Base-by-base conservation (phyloP, 2,329 filamentous ascomycete genomes). In the Ilyonectria robusta region DNA sequence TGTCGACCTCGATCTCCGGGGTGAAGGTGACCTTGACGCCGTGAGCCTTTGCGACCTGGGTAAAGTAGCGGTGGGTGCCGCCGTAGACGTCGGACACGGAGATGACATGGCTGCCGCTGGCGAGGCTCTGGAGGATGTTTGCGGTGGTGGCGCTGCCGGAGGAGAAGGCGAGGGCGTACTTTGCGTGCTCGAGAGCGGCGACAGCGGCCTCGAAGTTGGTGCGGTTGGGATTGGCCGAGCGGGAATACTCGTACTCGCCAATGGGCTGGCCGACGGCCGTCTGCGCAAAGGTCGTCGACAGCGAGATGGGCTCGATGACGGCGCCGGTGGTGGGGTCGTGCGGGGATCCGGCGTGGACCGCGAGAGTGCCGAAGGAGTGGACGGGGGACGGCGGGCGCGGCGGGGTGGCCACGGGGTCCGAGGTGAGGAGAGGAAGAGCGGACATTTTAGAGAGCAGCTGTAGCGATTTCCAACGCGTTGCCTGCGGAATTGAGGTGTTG, bases 11-110 rank as follows among this genome's bases (percentile, higher is more conserved):
- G 77, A 99, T 97, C 82, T 91, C 91, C 10, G 94, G 94, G 6
- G 94, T 95, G 82, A 99, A 99, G 56, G 95, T 97, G 69, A 98
- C 96, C 75, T 93, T 90, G 61, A 99, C 94, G 76, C 95, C 94
- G 81, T 99, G 96, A 29, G 96, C 94, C 77, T 94, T 91, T 64
- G 96, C 96, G 57, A 98, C 96, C 84, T 98, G 95, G 72, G 96
- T 99, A 86, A 99, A 99, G 86, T 99, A 99, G 77, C 96, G 89
- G 85, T 99, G 96, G 47, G 96, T 99, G 75, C 96, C 96, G 75
- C 96, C 96, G 81, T 99, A 99, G 76, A 99, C 95, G 81, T 99
- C 96, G 51, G 94, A 97, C 54, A 99, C 94, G 68, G 94, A 98
- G 76, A 99, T 92, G 77, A 99, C 94, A 84, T 99, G 96, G 54